Evolutionary conservation across 2,329 filamentous ascomycete species (phyloP).

Genomic region (Epichloe scottii): DNA sequence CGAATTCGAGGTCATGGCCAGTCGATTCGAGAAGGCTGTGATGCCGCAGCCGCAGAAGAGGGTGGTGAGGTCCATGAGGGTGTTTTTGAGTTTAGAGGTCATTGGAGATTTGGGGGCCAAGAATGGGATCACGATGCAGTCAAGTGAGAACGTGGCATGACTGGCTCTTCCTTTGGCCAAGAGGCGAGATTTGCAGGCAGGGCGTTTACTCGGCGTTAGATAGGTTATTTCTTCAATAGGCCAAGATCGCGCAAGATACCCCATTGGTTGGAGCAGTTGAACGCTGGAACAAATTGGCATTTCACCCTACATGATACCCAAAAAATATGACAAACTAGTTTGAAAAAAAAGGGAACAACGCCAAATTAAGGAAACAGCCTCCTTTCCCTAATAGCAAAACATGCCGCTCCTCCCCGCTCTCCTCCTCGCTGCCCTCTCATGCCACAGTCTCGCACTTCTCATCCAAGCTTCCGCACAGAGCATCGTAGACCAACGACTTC

Average conservation of each 20-base stretch:
- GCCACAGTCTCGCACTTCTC: not conserved
- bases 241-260: not conserved
- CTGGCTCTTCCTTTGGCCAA: not conserved
- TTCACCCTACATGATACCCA: not conserved
- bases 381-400: not conserved
- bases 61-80: slow-evolving; percentile 41
- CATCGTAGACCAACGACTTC: not conserved
- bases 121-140: slow-evolving; percentile 34
- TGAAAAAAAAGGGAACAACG: not conserved
- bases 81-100: slow-evolving; percentile 43
- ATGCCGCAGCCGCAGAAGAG: slow-evolving; percentile 32
- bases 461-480: not conserved
- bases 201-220: not conserved
- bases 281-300: slow-evolving; percentile 1
- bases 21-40: slow-evolving; percentile 42
- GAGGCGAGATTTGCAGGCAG: not conserved
- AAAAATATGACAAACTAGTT: not conserved
- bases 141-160: slow-evolving; percentile 21
- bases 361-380: not conserved
- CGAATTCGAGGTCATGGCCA: slow-evolving; percentile 45
- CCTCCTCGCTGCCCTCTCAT: not conserved
- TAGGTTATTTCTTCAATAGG: not conserved
- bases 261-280: not conserved
- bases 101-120: slow-evolving; percentile 42
- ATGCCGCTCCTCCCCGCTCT: not conserved